These are phyloP conservation scores for Huntiella omanensis DNA, from an alignment of 2,329 filamentous ascomycete genomes.

Conservation along the genomic window DNA sequence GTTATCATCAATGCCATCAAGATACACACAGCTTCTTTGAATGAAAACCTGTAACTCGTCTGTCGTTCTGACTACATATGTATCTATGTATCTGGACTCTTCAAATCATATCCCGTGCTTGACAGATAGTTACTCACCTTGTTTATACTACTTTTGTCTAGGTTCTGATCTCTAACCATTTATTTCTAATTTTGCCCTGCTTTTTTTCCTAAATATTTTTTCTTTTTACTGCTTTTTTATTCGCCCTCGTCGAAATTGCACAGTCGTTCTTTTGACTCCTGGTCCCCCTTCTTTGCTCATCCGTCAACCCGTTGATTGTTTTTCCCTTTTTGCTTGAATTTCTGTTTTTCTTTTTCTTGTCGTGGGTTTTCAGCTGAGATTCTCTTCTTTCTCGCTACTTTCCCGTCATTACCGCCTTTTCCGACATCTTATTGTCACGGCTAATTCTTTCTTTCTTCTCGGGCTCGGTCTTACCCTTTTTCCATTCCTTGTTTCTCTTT, in stretches of 20 bases:
- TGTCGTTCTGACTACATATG: too few species aligned
- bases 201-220: conserved; percentile 5
- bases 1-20: too few species aligned
- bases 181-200: conserved; percentile 10
- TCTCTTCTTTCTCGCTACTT: not conserved
- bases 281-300: not conserved
- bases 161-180: conserved; percentile 8
- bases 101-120: too few species aligned
- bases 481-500: conserved; percentile 9
- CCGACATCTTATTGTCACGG: conserved; percentile 1
- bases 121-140: too few species aligned
- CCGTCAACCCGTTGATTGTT: not conserved
- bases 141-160: not conserved
- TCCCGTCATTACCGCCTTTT: not conserved
- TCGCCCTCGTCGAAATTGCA: conserved; percentile 2
- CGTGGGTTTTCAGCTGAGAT: not conserved
- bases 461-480: conserved; percentile 9
- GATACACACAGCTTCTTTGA: too few species aligned
- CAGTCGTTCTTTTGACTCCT: not conserved
- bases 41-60: too few species aligned
- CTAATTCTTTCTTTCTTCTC: conserved; percentile 10
- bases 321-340: not conserved
- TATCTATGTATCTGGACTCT: too few species aligned
- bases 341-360: not conserved
- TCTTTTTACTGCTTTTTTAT: conserved; percentile 6